Percentiles rank a stretch among this genome's conserved stretches.
Evolutionary conservation across 1,139 yeast genomes (phyloP).

Genomic region (Saccharomycopsis hybrid): DNA sequence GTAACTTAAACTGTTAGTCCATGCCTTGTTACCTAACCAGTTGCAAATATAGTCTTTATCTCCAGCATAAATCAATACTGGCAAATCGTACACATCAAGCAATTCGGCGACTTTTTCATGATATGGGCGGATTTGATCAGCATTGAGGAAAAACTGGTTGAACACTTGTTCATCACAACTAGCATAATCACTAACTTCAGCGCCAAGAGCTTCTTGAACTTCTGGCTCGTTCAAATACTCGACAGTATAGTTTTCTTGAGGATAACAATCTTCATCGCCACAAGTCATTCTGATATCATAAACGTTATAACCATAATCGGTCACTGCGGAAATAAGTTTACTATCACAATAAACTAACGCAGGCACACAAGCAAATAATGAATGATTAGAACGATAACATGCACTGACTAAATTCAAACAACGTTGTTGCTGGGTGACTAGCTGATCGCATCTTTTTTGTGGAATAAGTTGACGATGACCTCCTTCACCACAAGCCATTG

Average conservation of each 20-base stretch:
- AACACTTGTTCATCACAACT: slow-evolving; percentile 55
- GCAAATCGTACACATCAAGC: slow-evolving; percentile 50
- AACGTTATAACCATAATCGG: slow-evolving; percentile 55
- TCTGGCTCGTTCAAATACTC: slow-evolving; percentile 52
- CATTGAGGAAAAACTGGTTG: slow-evolving; percentile 47
- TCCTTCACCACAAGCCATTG: slow-evolving; percentile 82
- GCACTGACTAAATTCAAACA: slow-evolving; percentile 43
- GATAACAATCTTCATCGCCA: slow-evolving; percentile 51
- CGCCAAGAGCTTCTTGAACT: slow-evolving; percentile 59
- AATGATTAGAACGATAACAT: slow-evolving; percentile 41
- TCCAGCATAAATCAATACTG: slow-evolving; percentile 82
- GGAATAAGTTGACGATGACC: slow-evolving; percentile 63
- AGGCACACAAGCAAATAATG: slow-evolving; percentile 41
- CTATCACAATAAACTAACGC: slow-evolving; percentile 37
- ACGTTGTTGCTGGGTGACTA: slow-evolving; percentile 48
- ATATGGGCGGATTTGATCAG: slow-evolving; percentile 63
- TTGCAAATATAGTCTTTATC: slow-evolving; percentile 87
- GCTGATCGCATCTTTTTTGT: slow-evolving; percentile 52
- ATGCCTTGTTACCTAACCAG: slow-evolving; percentile 82
- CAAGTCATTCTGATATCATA: slow-evolving; percentile 64
- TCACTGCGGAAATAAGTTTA: slow-evolving; percentile 45
- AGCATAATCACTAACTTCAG: slow-evolving; percentile 42
- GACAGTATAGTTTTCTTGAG: slow-evolving; percentile 47
- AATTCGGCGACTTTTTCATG: slow-evolving; percentile 53
- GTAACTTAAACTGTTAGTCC: slow-evolving; percentile 71